Base-by-base conservation (phyloP, 1,139 yeast genomes). In the Hemisphaericaspora xylofermentans region DNA sequence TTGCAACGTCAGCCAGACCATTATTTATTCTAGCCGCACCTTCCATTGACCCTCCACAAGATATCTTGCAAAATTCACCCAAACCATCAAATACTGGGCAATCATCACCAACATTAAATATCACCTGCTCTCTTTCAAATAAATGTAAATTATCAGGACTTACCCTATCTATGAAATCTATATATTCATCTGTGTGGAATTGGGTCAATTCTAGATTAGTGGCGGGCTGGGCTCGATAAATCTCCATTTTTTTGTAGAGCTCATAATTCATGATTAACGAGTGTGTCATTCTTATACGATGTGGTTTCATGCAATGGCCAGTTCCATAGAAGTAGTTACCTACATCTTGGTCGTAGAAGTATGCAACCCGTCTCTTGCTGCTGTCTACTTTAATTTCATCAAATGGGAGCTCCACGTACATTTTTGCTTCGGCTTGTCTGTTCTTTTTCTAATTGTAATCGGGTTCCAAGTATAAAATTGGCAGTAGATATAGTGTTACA, bases 221-320 rank as follows among this genome's bases (percentile, higher is more conserved):
- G 35, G 98, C 98, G 0, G 98, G 98, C 63, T 93, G 89, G 33
- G 98, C 98, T 43, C 95, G 70, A 63, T 93, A 93, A 41, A 93
- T 91, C 64, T 93, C 98, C 97, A 93, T 93, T 66, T 93, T 87
- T 66, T 91, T 89, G 71, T 93, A 91, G 45, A 93, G 75, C 2
- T 97, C 98, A 61, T 93, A 93, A 68, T 93, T 93, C 98, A 93
- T 93, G 53, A 93, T 87, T 57, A 93, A 74, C 19, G 96, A 87
- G 64, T 93, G 98, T 7, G 98, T 95, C 98, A 93, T 91, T 80
- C 98, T 84, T 72, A 93, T 91, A 61, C 98, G 82, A 61, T 91
- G 98, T 25, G 98, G 98, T 60, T 93, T 93, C 98, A 93, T 93
- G 39, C 97, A 97, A 64, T 93, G 98, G 19, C 97, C 97, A 6